A percentile compares a stretch with the other conserved stretches of the same genome.
phyloP scores from a whole-genome alignment of 2,329 filamentous ascomycete genomes.

The Aspergillus ibericus region DNA sequence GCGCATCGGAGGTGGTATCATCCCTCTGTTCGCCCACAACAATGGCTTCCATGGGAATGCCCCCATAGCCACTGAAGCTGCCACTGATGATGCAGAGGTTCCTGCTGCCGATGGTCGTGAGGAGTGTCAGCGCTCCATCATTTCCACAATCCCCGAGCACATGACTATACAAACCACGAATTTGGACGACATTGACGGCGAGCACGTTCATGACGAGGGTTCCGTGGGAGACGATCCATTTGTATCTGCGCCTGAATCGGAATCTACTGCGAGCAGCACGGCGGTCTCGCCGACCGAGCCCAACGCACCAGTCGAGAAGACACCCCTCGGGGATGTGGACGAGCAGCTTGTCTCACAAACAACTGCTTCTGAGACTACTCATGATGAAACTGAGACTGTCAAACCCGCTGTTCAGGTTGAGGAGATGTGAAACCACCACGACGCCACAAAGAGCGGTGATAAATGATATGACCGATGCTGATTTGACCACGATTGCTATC shows the following conservation, averaged over 20 bases:
- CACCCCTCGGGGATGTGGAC: background rate
- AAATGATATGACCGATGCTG: background rate
- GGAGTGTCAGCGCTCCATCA: constrained; percentile 10
- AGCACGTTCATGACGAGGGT: constrained; percentile 6
- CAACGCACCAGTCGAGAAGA: background rate
- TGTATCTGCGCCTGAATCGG: constrained; percentile 11
- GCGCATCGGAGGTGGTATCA: constrained; percentile 83
- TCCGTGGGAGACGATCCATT: constrained; percentile 13
- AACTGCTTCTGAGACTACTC: background rate
- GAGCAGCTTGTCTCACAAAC: constrained; percentile 7
- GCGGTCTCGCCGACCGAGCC: constrained; percentile 7
- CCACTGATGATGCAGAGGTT: background rate
- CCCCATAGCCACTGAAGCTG: background rate
- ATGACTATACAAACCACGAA: constrained; percentile 1
- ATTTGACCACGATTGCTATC: background rate
- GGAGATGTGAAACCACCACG: constrained; percentile 2
- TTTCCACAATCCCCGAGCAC: background rate
- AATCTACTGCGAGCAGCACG: constrained; percentile 13
- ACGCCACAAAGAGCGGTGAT: background rate
- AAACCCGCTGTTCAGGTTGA: constrained; percentile 3
- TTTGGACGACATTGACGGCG: constrained; percentile 4
- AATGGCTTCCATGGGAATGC: constrained; percentile 9
- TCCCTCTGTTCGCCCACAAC: constrained; percentile 59
- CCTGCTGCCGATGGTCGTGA: background rate
- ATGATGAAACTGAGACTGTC: background rate